These are phyloP conservation scores for Poa pratensis DNA, from an alignment of 176 grass and related monocot species.

Conservation along the genomic window DNA sequence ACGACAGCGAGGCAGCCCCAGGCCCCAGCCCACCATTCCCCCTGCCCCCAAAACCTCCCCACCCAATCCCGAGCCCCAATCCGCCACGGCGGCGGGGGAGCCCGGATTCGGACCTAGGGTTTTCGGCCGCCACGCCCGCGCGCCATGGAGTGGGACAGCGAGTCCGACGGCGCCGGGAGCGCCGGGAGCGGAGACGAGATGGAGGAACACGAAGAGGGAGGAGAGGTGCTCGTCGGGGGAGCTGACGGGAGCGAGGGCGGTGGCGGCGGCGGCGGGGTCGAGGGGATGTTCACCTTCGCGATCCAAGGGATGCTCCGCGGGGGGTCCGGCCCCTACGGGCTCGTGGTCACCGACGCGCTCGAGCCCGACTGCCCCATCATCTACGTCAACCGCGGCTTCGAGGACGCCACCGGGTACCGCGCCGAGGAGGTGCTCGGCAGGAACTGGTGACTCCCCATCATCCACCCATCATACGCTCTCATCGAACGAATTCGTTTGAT, in stretches of 20 bases:
- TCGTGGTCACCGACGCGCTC: conserved; percentile 89
- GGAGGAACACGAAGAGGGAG: conserved; percentile 35
- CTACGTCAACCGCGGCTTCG: conserved; percentile 97
- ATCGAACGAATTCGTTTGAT: background rate
- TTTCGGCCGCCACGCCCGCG: conserved; percentile 23
- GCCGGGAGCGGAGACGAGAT: conserved; percentile 57
- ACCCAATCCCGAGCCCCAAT: conserved; percentile 44
- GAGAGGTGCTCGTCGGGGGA: background rate
- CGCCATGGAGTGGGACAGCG: conserved; percentile 90
- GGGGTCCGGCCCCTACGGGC: conserved; percentile 61
- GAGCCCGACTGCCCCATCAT: conserved; percentile 94
- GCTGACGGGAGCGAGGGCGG: background rate
- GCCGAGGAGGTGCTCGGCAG: conserved; percentile 98
- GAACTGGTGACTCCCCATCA: conserved; percentile 71
- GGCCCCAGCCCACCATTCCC: conserved; percentile 32
- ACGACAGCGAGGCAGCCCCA: conserved; percentile 38
- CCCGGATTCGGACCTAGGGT: conserved; percentile 63
- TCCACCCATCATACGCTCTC: background rate
- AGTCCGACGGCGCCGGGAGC: conserved; percentile 67
- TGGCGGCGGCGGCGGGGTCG: conserved; percentile 10
- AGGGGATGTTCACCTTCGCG: conserved; percentile 71
- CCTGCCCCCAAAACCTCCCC: background rate
- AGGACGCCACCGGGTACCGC: conserved; percentile 82
- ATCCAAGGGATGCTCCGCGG: conserved; percentile 75
- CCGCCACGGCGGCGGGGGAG: conserved; percentile 31